A percentile compares a stretch with the other conserved stretches of the same genome.
These are phyloP conservation scores for Paratinospora sagittata DNA, from an alignment of 164 flowering plant species.

Conservation along the genomic window DNA sequence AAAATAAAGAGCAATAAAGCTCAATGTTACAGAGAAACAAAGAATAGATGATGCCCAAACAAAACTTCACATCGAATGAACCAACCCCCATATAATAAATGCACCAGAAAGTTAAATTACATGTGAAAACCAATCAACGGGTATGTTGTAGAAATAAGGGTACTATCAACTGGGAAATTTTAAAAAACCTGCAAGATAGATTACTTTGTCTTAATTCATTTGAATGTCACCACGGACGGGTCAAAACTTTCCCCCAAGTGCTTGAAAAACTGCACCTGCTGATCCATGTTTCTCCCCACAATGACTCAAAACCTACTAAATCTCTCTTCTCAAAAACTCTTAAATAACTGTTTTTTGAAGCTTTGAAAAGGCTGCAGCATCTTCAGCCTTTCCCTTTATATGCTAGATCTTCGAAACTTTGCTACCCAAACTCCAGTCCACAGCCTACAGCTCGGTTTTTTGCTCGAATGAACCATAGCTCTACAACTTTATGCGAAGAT, in stretches of 20 bases:
- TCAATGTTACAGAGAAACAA: not conserved
- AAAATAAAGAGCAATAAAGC: not conserved
- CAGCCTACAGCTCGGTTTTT: not conserved
- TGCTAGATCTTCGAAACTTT: not conserved
- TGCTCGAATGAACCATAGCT: not conserved
- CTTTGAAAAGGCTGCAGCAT: not conserved
- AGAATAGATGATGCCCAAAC: not conserved
- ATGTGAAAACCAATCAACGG: not conserved
- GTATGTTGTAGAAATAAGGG: not conserved
- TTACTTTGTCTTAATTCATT: not conserved
- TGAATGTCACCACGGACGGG: slow-evolving; percentile 1
- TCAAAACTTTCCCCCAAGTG: slow-evolving; percentile 17
- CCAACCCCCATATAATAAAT: not conserved
- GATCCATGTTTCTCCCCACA: slow-evolving; percentile 16
- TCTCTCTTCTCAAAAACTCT: slow-evolving; percentile 2
- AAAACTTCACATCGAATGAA: not conserved
- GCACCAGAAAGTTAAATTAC: not conserved
- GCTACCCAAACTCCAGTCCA: not conserved
- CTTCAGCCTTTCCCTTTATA: not conserved
- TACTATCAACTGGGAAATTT: not conserved
- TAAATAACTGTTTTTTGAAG: not conserved
- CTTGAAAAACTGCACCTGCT: slow-evolving; percentile 23
- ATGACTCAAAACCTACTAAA: slow-evolving; percentile 1
- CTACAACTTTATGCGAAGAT: slow-evolving; percentile 8
- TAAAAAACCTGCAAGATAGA: not conserved